Evolutionary conservation across 257 asterid genomes (phyloP).

Genomic region (Rehmannia glutinosa): DNA sequence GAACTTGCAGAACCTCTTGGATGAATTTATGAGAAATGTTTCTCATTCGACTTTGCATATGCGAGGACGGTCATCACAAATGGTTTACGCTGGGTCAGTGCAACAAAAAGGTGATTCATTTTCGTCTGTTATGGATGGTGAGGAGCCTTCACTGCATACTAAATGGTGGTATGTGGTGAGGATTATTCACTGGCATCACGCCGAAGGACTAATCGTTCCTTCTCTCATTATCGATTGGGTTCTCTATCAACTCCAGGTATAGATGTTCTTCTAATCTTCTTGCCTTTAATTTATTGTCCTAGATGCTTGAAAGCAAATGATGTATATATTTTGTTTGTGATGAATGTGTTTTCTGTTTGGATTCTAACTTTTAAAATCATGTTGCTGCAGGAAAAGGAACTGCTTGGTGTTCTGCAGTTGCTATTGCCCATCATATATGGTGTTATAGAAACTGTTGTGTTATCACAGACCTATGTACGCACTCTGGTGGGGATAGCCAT

Average conservation of each 20-base stretch:
- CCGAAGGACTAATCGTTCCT: constrained; percentile 72
- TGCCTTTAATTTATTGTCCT: not conserved
- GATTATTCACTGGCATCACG: constrained; percentile 76
- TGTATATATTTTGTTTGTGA: no score
- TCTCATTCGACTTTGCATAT: constrained; percentile 41
- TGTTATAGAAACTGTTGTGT: constrained; percentile 63
- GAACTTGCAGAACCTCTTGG: constrained; percentile 68
- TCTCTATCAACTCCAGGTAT: constrained; percentile 77
- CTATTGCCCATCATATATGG: constrained; percentile 77
- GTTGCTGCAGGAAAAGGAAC: constrained; percentile 58
- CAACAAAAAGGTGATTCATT: constrained; percentile 39
- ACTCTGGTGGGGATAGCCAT: constrained; percentile 55
- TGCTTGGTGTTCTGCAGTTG: constrained; percentile 67
- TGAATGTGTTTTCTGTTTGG: constrained; percentile 21
- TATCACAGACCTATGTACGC: constrained; percentile 77
- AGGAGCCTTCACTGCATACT: constrained; percentile 64
- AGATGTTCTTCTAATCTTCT: constrained; percentile 8
- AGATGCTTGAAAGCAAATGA: not conserved
- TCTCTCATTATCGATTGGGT: constrained; percentile 81
- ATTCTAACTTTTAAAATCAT: constrained; percentile 5
- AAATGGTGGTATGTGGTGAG: constrained; percentile 93
- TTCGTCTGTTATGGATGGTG: constrained; percentile 39
- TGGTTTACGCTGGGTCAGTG: constrained; percentile 45
- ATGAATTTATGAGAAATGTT: constrained; percentile 58
- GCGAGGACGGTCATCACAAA: constrained; percentile 53